A percentile compares a stretch with the other conserved stretches of the same genome.
Evolutionary conservation across 257 asterid species (phyloP).

Genomic region (Solanum pimpinellifolium): DNA sequence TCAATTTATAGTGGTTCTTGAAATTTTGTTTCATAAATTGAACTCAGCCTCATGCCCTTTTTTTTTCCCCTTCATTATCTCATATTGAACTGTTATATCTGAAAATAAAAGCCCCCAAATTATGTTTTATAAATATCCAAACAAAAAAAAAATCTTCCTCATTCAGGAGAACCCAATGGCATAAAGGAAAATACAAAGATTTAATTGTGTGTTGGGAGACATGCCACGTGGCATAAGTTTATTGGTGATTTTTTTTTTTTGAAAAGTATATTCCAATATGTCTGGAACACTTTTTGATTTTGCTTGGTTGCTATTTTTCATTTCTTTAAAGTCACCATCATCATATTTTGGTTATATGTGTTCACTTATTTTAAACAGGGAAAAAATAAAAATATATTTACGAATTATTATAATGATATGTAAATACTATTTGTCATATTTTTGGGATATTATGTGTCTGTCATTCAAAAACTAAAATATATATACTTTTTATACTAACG

Average conservation of each 20-base stretch:
- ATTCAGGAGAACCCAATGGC: background rate
- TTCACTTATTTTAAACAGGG: background rate
- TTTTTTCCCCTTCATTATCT: background rate
- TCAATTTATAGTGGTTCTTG: conserved; percentile 2
- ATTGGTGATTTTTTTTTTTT: background rate
- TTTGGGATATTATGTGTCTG: too few relatives aligned
- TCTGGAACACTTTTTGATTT: background rate
- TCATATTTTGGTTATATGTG: background rate
- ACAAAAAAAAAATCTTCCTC: background rate
- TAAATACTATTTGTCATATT: accelerated
- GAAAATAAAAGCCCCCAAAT: background rate
- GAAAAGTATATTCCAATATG: conserved; percentile 13
- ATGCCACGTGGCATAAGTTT: conserved; percentile 26
- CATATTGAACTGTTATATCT: background rate
- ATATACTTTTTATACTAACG: too few relatives aligned
- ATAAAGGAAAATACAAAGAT: background rate
- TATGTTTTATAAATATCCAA: background rate
- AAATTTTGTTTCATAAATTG: background rate
- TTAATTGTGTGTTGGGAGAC: conserved; percentile 23
- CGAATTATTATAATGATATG: too few relatives aligned
- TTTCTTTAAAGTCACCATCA: background rate
- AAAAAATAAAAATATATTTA: too few relatives aligned
- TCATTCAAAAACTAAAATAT: too few relatives aligned
- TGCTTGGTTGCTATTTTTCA: background rate
- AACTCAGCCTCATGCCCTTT: background rate